A percentile compares a stretch with the other conserved stretches of the same genome.
Evolutionary conservation across 805 yeast genomes (phyloP).

Genomic region (Scheffersomyces amazonensis): DNA sequence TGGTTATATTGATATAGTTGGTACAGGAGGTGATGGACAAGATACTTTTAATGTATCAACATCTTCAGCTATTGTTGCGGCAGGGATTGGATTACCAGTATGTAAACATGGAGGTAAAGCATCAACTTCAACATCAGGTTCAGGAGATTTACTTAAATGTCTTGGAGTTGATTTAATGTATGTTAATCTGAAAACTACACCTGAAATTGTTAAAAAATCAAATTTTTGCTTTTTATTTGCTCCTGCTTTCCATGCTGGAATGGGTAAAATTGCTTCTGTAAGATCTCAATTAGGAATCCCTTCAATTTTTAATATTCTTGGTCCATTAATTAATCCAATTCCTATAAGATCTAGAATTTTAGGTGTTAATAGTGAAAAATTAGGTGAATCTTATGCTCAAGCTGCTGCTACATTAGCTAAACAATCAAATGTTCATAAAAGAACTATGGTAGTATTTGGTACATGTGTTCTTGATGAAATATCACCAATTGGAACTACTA

Average conservation of each 20-base stretch:
- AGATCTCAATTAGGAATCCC: constrained; percentile 83
- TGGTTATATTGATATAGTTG: constrained; percentile 85
- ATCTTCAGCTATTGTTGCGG: constrained; percentile 88
- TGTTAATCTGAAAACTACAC: constrained; percentile 62
- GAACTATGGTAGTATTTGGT: constrained; percentile 91
- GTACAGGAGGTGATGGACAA: constrained; percentile 99
- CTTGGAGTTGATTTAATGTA: constrained; percentile 81
- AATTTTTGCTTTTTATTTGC: constrained; percentile 78
- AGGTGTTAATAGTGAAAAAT: constrained; percentile 79
- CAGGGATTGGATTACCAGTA: constrained; percentile 79
- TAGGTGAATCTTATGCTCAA: constrained; percentile 83
- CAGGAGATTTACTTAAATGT: constrained; percentile 80
- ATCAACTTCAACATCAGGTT: constrained; percentile 87
- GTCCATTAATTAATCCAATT: constrained; percentile 92
- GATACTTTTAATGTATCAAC: constrained; percentile 96
- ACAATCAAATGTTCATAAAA: constrained; percentile 40
- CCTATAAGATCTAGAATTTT: constrained; percentile 75
- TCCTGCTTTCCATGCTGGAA: constrained; percentile 90
- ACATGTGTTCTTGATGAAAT: constrained; percentile 90
- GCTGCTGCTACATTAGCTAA: constrained; percentile 67
- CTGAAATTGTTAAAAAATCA: constrained; percentile 49
- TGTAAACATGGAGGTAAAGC: constrained; percentile 99
- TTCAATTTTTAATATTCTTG: constrained; percentile 88
- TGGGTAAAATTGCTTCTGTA: constrained; percentile 79
- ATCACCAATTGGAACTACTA: constrained; percentile 81